Conservation (phyloP, 768 basidiomycete genomes). For the Lyophyllum shimeji region DNA sequence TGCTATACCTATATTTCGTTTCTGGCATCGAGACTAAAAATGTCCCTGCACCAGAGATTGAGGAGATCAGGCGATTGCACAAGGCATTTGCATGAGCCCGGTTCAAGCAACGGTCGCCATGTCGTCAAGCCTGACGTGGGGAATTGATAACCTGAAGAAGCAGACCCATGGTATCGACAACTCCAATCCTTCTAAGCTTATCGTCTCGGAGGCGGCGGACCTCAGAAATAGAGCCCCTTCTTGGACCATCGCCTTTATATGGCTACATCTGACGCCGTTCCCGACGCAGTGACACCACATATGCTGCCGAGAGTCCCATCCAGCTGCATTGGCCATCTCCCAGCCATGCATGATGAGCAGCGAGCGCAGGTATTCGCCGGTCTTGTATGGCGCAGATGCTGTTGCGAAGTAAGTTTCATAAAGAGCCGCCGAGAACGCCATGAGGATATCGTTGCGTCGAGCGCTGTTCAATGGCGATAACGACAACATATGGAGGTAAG, state of each 20-base stretch:
- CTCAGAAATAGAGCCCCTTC: background rate
- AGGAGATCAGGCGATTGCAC: background rate
- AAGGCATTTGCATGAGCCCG: background rate
- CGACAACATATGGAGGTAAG: conserved; percentile 6
- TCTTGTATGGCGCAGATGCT: background rate
- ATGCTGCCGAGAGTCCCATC: conserved; percentile 6
- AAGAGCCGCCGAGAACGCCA: background rate
- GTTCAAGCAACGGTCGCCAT: background rate
- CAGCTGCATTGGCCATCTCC: conserved; percentile 7
- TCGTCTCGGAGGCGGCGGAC: background rate
- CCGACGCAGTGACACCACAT: conserved; percentile 2
- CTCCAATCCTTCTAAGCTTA: background rate
- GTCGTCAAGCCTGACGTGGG: background rate
- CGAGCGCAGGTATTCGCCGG: background rate
- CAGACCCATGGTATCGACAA: background rate
- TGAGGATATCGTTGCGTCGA: background rate
- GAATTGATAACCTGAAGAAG: background rate
- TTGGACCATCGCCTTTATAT: background rate
- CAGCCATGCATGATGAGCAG: conserved; percentile 7
- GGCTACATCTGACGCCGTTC: background rate
- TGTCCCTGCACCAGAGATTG: background rate
- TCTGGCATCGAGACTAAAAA: background rate
- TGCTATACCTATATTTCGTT: background rate
- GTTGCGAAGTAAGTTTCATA: conserved; percentile 1
- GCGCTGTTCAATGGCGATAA: background rate